Evolutionary conservation across 768 basidiomycete species (phyloP).

Genomic region (Pleurotus sapidus): DNA sequence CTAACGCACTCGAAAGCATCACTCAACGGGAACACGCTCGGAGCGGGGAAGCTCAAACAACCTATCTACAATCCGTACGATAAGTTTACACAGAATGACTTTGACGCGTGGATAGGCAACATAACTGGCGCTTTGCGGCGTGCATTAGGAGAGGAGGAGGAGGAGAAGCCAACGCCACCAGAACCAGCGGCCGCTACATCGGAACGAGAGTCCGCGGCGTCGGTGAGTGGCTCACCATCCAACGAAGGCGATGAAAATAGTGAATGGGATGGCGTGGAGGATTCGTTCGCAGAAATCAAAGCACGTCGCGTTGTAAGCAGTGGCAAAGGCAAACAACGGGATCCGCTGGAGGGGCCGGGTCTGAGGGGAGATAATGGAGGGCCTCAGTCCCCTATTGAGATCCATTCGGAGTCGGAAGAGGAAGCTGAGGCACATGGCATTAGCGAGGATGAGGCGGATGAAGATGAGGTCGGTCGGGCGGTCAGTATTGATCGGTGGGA

Average conservation of each 20-base stretch:
- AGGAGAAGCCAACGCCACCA: slow-evolving; percentile 16
- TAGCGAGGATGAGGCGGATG: slow-evolving; percentile 15
- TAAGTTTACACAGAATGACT: slow-evolving; percentile 64
- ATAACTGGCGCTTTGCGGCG: slow-evolving; percentile 54
- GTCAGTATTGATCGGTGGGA: slow-evolving; percentile 7
- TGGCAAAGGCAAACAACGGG: slow-evolving; percentile 59
- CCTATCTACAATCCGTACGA: slow-evolving; percentile 74
- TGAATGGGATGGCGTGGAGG: slow-evolving; percentile 37
- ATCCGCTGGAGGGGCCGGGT: slow-evolving; percentile 59
- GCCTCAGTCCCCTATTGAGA: slow-evolving; percentile 44
- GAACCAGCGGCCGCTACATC: slow-evolving; percentile 8
- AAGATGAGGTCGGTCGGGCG: background rate
- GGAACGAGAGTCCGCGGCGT: slow-evolving; percentile 13
- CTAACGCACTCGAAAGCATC: background rate
- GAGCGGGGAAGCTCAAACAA: slow-evolving; percentile 23
- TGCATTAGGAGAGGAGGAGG: slow-evolving; percentile 52
- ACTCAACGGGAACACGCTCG: background rate
- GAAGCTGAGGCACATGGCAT: slow-evolving; percentile 15
- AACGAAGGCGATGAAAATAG: slow-evolving; percentile 19
- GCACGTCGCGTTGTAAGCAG: slow-evolving; percentile 34
- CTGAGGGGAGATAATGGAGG: slow-evolving; percentile 33
- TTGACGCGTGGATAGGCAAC: slow-evolving; percentile 69
- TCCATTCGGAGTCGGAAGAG: slow-evolving; percentile 32
- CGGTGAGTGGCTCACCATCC: slow-evolving; percentile 14
- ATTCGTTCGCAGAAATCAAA: slow-evolving; percentile 54